phyloP scores from a whole-genome alignment of 2,329 filamentous ascomycete genomes.

The Scedosporium boydii region DNA sequence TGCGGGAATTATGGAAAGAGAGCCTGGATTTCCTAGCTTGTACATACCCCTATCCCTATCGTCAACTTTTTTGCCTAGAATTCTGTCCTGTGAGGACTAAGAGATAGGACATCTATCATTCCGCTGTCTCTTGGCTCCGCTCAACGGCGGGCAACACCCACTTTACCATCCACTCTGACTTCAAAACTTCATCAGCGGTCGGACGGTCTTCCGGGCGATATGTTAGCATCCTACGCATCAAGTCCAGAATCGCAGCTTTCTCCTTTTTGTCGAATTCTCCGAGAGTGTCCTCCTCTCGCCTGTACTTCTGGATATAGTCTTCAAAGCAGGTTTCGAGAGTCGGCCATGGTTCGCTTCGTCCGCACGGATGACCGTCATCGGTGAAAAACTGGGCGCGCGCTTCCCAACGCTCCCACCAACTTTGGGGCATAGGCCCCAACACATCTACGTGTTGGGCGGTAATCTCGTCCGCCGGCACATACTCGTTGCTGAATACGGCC shows the following conservation, averaged over 20 bases:
- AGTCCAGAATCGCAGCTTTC: conserved; percentile 14
- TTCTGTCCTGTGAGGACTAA: no score
- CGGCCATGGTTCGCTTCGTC: conserved; percentile 12
- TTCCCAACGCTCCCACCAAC: conserved; percentile 10
- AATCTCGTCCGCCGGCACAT: conserved; percentile 12
- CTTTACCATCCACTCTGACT: conserved; percentile 23
- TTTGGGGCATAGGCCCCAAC: conserved; percentile 11
- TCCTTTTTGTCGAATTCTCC: conserved; percentile 14
- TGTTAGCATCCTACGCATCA: conserved; percentile 21
- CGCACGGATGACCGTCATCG: background rate
- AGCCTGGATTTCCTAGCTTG: no score
- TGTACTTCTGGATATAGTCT: conserved; percentile 14
- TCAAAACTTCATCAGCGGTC: conserved; percentile 18
- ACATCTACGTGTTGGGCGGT: conserved; percentile 15
- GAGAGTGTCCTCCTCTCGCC: conserved; percentile 10
- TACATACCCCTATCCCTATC: no score
- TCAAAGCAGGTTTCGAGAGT: conserved; percentile 18
- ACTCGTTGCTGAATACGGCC: conserved; percentile 13
- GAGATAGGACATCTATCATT: no score
- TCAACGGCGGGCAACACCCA: conserved; percentile 17
- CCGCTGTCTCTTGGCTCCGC: conserved; percentile 4
- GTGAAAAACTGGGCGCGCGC: conserved; percentile 2
- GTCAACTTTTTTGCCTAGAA: no score
- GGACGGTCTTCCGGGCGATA: conserved; percentile 19
- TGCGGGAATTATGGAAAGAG: no score